Evolutionary conservation across 2,329 filamentous ascomycete genomes (phyloP), one percentile per base, ranked within the genome.

Genomic region (Pseudogymnoascus sp.): DNA sequence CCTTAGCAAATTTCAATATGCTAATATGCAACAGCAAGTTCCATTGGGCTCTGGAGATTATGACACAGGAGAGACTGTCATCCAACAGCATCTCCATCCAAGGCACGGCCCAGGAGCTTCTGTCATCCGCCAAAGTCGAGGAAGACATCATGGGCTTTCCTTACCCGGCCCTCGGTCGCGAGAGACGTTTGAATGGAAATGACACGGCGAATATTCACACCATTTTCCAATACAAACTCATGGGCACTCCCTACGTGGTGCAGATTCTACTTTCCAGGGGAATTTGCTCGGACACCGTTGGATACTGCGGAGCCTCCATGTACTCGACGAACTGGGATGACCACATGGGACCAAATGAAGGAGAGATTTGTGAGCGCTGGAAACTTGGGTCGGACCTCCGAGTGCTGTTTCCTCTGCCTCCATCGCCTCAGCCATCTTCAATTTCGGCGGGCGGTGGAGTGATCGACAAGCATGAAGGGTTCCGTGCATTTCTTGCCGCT

Each of bases 201-300:
- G 61, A 64, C 11, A 60, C 47, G 14, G 61, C 69, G 2, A 61
- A 66, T 2, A 47, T 71, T 5, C 64, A 64, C 43, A 71, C 67
- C 35, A 64, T 66, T 11, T 64, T 66, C 14, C 63, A 67, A 57
- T 73, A 68, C 58, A 61, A 61, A 22, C 47, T 69, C 7, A 58
- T 37, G 5, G 39, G 64, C 1, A 66, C 64, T 25, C 65, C 64
- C 8, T 69, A 69, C 60, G 60, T 69, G 35, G 50, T 72, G 2
- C 70, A 73, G 22, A 63, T 71, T 73, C 20, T 69, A 70, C 60
- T 66, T 68, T n/a, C 58, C 58, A 38, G 72, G 69, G 70, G n/a
- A 60, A 6, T 53, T 53, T 63, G 63, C 6, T 11, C 38, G 3
- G 59, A 64, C n/a, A 69, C 67, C 7, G 38, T 6, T n/a, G 6